These are phyloP conservation scores for Syzygium aromaticum DNA, from an alignment of 345 rosid species.

Conservation along the genomic window DNA sequence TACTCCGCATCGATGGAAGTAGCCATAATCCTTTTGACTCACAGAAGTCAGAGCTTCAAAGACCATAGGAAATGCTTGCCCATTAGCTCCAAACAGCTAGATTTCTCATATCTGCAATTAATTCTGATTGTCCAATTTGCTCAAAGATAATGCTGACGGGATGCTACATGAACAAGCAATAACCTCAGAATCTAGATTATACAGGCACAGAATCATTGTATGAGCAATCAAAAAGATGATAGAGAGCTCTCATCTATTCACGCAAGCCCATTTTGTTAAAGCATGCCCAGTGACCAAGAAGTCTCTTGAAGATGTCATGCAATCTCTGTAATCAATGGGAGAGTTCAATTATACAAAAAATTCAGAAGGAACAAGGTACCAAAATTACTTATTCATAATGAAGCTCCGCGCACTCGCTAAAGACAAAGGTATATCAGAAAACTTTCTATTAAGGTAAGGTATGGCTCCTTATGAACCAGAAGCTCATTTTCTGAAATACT, in stretches of 20 bases:
- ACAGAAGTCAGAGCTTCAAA: neutral
- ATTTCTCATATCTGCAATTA: neutral
- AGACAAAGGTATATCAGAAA: neutral
- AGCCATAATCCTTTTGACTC: neutral
- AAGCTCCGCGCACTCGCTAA: neutral
- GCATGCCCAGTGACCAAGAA: neutral
- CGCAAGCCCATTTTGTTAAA: neutral
- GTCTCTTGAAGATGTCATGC: neutral
- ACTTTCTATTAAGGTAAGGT: neutral
- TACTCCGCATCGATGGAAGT: neutral
- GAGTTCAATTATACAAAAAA: neutral
- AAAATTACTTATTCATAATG: neutral
- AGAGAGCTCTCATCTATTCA: neutral
- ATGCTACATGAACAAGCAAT: neutral
- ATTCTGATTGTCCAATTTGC: neutral
- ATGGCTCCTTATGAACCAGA: neutral
- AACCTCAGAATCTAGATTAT: neutral
- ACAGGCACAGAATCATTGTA: neutral
- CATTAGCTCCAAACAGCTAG: neutral
- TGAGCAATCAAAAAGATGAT: neutral
- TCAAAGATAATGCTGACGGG: neutral
- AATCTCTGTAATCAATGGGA: neutral
- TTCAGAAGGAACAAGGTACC: neutral
- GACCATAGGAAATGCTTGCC: neutral
- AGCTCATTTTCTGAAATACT: neutral